Base-by-base conservation (phyloP, 164 flowering plant genomes). In the Umbellularia californica region DNA sequence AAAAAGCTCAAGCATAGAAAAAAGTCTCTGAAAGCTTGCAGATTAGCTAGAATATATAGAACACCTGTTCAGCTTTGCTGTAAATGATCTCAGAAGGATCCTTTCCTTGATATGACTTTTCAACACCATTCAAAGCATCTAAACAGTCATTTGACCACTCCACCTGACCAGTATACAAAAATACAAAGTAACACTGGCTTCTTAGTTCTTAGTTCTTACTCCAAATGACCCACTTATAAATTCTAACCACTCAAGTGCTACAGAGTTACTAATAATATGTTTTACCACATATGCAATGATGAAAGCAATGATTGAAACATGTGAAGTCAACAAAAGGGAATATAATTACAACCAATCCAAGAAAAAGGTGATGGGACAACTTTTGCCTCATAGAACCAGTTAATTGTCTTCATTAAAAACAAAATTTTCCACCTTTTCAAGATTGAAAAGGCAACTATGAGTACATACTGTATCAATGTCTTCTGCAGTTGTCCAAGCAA, bases 401-500 rank as follows among this genome's bases (percentile, higher is more conserved):
- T 13, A 67, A 67, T 27, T 14, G 13, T 13, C 11, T 13, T 66
- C 41, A 52, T 55, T 35, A 22, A 72, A 10, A 41, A 64, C 19
- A 67, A 33, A 22, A 3, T 60, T 22, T 68, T 23, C 71, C 27
- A 14, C 72, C 64, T 70, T n/a, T 65, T 33, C 74, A 52, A 23
- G 69, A 22, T 25, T 19, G 28, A 6, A 72, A 1, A 68, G 73
- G 22, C 14, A 70, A 50, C n/a, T 9, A 33, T 24, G 27, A 12
- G n/a, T 25, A 84, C 88, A 75, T 50, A 95, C 97, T 77, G 95
- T 91, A 77, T 95, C 97, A 77, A 86, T 82, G 63, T 90, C 98
- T 68, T 96, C 98, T 25, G 95, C 84, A 24, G 81, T 72, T 66
- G 97, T 93, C 98, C 95, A 93, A 25, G 99, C 83, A 86, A 96